Conservation (phyloP, 1,284 basidiomycete species). For the Gomphus sp. region DNA sequence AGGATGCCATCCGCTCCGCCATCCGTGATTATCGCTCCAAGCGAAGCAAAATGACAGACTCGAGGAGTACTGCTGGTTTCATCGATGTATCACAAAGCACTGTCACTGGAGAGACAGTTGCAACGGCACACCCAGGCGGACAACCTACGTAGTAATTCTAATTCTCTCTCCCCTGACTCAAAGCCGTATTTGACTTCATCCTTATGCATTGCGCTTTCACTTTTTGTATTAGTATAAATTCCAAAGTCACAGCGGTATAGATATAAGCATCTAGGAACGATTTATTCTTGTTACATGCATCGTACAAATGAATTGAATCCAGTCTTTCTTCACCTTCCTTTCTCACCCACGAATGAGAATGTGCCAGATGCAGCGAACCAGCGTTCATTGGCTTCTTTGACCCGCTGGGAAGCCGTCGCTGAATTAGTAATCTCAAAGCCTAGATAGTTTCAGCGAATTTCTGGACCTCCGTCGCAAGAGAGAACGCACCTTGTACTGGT, state of each 20-base stretch:
- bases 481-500: constrained; percentile 77
- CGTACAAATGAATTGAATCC: not conserved
- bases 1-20: constrained; percentile 94
- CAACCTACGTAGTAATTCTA: not conserved
- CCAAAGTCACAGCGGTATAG: not conserved
- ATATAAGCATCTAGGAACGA: not conserved
- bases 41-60: constrained; percentile 44
- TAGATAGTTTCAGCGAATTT: constrained; percentile 20
- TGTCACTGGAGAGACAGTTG: constrained; percentile 56
- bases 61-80: constrained; percentile 47
- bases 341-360: constrained; percentile 72
- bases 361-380: constrained; percentile 79
- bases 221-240: not conserved
- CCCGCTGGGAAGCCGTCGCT: constrained; percentile 64
- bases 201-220: constrained; percentile 1
- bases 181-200: not conserved
- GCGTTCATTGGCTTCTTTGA: constrained; percentile 87
- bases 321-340: constrained; percentile 29
- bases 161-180: not conserved
- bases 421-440: constrained; percentile 88
- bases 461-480: not conserved
- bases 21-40: constrained; percentile 89
- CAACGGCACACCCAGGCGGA: constrained; percentile 49
- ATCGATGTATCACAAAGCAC: constrained; percentile 72
- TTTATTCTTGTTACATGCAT: not conserved